Evolutionary conservation across 768 basidiomycete genomes (phyloP).

Genomic region (Mycena metata): DNA sequence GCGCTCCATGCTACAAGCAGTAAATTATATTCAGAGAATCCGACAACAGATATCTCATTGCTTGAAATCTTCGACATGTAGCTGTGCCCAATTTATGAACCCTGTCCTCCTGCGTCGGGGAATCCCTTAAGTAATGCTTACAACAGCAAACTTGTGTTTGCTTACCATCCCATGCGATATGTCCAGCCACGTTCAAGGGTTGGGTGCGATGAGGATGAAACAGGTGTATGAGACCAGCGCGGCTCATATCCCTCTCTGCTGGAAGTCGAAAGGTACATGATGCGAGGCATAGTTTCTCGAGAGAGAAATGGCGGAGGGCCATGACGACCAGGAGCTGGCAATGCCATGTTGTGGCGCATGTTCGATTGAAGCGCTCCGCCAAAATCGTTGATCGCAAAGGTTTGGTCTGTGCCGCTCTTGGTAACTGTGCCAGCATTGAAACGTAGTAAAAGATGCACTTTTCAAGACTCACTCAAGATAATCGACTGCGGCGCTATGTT

Average conservation of each 20-base stretch:
- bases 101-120: constrained; percentile 5
- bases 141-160: constrained; percentile 35
- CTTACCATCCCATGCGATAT: constrained; percentile 19
- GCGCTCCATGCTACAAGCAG: no score
- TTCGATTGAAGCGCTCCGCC: constrained; percentile 14
- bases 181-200: constrained; percentile 29
- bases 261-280: constrained; percentile 28
- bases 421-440: constrained; percentile 12
- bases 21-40: no score
- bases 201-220: background rate
- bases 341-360: background rate
- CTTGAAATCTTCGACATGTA: constrained; percentile 7
- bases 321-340: background rate
- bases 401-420: constrained; percentile 20
- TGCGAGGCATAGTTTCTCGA: constrained; percentile 3
- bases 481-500: constrained; percentile 23
- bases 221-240: constrained; percentile 24
- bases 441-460: background rate
- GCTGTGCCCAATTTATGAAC: constrained; percentile 11
- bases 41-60: no score
- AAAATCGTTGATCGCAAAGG: constrained; percentile 31
- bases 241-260: constrained; percentile 20
- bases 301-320: background rate
- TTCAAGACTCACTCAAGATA: constrained; percentile 15
- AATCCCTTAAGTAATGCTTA: background rate